Base-by-base conservation (phyloP, 2,329 filamentous ascomycete species). In the Sclerotinia glacialis region DNA sequence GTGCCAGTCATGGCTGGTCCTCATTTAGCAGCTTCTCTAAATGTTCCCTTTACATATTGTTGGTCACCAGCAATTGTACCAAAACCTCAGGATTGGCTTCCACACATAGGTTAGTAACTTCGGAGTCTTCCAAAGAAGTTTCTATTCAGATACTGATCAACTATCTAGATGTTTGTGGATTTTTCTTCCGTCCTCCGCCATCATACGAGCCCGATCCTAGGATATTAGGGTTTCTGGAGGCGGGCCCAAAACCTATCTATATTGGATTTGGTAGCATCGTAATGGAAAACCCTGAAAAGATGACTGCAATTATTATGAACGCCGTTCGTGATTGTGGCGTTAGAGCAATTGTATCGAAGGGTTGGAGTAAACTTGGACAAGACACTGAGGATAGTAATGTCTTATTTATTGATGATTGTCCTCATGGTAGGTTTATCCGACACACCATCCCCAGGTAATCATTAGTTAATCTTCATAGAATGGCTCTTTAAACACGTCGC, bases 191-290 rank as follows among this genome's bases (percentile, higher is more conserved):
- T 62, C 79, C 86, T 11, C 86, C 88, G 14, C 87, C 88, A 0
- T 83, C 86, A 0, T 76, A 80, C 2, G 80, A 82, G 1, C 79
- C 90, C 0, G 76, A 61, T 26, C 28, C 58, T 11, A 47, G 44
- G 21, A 61, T 61, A 2, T 14, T 78, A 2, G 75, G 79, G 3
- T 90, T 90, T 66, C 76, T 90, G 2, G 77, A 79, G 11, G 79
- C 78, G 3, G 86, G 84, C 0, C 82, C 86, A 1, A 79, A 80
- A 6, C 89, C 89, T 0, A 81, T 92, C 2, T 92, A 92, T 70
- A 91, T 92, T 60, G 89, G 89, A 0, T 92, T 92, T 69, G 89
- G 90, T 0, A 89, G 85, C 0, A 92, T 92, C 67, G 89, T 92
- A 0, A 86, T 92, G 3, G 88, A 92, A 66, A 85, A 92, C 71